Base-by-base conservation (phyloP, 1,284 basidiomycete species). In the Ustilago loliicola region DNA sequence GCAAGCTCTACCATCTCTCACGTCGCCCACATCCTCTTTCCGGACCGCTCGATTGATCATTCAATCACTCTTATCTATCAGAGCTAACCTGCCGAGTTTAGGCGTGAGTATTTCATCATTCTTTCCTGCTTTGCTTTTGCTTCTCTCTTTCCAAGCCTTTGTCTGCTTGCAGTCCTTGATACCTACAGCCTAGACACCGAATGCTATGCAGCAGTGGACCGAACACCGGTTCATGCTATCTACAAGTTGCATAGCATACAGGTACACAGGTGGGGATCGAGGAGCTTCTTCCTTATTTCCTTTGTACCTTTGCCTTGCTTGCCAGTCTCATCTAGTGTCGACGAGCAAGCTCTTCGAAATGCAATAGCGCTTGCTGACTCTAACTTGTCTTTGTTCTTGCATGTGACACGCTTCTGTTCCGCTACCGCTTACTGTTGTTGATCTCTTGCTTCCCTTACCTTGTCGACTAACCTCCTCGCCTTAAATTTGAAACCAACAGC, bases 11-110 rank as follows among this genome's bases (percentile, higher is more conserved):
- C 36, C 47, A 9, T 29, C 40, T 38, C 54, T 58, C 62, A 59
- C 62, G 45, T 60, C 67, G 48, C 30, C 61, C 21, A 61, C 66
- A 61, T 60, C 53, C 58, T 60, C 54, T 66, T 52, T 62, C 38
- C 63, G 75, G 62, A 77, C 63, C 70, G 75, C 75, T 73, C 75
- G 75, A 73, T 77, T 77, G 75, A 77, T 69, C 66, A 63, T 66
- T 77, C 75, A 73, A 77, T 73, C 75, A 63, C 42, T 27, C 36
- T 30, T 6, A 32, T 50, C 25, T 72, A 66, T 36, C 69, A 77
- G 75, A 77, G 75, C 75, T 62, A 57, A 61, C 55, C 66, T 67
- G 53, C 59, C 60, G 75, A 77, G 69, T 62, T 30, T 38, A 72
- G 75, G 70, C 70, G 75, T 77, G 66, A 73, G 75, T 77, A 77